phyloP scores from a whole-genome alignment of 495 filamentous ascomycete species.

The Penicillium antarcticum region DNA sequence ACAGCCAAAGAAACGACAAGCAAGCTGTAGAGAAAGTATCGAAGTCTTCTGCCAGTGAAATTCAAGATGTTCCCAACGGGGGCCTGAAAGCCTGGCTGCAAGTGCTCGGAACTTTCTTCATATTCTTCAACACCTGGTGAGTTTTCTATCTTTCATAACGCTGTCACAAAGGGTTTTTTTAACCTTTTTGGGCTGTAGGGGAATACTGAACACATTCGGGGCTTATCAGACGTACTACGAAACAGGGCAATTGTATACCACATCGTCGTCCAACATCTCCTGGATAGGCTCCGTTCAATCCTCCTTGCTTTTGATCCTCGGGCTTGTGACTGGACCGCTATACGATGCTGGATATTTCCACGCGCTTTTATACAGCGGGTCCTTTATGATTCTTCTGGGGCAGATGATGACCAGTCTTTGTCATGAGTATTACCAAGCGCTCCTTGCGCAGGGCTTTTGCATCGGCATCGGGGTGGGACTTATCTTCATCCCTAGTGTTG shows the following conservation, averaged over 20 bases:
- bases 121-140: conserved; percentile 39
- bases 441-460: conserved; percentile 30
- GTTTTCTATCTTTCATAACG: background rate
- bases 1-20: too few species aligned
- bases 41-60: too few species aligned
- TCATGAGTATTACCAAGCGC: conserved; percentile 21
- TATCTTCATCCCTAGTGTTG: conserved; percentile 32
- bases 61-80: conserved; percentile 15
- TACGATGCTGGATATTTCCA: conserved; percentile 51
- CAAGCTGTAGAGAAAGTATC: too few species aligned
- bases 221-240: conserved; percentile 52
- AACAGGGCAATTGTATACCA: conserved; percentile 10
- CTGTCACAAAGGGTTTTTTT: too few species aligned
- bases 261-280: conserved; percentile 43
- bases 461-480: conserved; percentile 31
- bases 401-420: conserved; percentile 39
- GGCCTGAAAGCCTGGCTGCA: conserved; percentile 45
- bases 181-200: conserved; percentile 7
- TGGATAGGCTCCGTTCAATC: conserved; percentile 51
- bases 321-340: conserved; percentile 52
- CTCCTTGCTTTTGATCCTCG: conserved; percentile 51
- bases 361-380: background rate
- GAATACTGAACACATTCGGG: conserved; percentile 49
- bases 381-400: conserved; percentile 15
- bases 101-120: conserved; percentile 34